Base-by-base conservation (phyloP, 228 moss, liverwort and hornwort genomes). In the Sphagnum fallax region DNA sequence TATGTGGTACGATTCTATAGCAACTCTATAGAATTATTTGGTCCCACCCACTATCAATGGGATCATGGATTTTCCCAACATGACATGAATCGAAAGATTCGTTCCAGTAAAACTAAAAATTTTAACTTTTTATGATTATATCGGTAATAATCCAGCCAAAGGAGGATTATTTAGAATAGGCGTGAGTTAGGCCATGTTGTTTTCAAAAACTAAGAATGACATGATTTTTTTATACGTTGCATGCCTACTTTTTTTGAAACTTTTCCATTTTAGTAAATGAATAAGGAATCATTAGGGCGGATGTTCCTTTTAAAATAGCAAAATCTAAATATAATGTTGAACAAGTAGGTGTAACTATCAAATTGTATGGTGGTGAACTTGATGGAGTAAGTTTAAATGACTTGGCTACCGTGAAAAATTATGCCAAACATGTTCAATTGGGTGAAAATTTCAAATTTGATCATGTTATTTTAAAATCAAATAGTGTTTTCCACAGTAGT, bases 371-470 rank as follows among this genome's bases (percentile, higher is more conserved):
- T 48, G 63, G 63, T 71, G 71, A 52, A 60, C 14, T 14, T 8
- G 14, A 65, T 57, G 53, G 52, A 12, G 57, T 72, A 64, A 65
- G 52, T 16, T 72, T 66, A 6, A 32, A 4, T 72, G 72, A 72
- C 16, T 49, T 32, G 1, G 51, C 49, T 47, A 73, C 18, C 8
- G 50, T 73, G 32, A 8, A 73, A 73, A 67, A 52, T 55, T 73
- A 73, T 67, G 73, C 60, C 16, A 65, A 5, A 64, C 52, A 57
- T 48, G 50, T 66, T 59, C 63, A 74, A 68, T 63, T 63, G 13
- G 69, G 74, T 52, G 65, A 60, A 47, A 60, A 0, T 59, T 72
- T 72, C 48, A 53, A 72, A 9, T 72, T 65, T 48, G 53, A 72
- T 65, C 4, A 32, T 9, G 47, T 15, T 5, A 49, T 16, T 66